Evolutionary conservation across 352 stramenopile genomes (phyloP).

Genomic region (Pythium brassicae): DNA sequence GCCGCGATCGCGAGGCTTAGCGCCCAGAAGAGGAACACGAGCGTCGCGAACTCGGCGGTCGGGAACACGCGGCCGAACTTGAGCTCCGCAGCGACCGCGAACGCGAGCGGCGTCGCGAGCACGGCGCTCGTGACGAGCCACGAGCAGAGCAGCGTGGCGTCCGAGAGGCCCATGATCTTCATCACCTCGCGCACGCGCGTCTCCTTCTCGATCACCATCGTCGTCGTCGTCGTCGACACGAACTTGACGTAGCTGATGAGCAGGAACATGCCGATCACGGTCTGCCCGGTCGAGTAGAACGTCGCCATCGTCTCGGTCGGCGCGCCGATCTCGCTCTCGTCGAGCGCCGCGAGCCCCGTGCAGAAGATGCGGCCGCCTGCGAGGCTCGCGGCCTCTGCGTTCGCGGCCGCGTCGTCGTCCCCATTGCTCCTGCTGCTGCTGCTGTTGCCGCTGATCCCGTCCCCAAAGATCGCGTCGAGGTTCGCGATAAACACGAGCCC

Average conservation of each 20-base stretch:
- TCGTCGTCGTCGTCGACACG: slow-evolving; percentile 54
- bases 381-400: slow-evolving; percentile 15
- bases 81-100: slow-evolving; percentile 42
- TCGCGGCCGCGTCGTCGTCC: not conserved
- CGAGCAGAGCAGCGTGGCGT: slow-evolving; percentile 53
- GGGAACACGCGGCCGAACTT: slow-evolving; percentile 71
- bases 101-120: slow-evolving; percentile 43
- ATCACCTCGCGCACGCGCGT: slow-evolving; percentile 73
- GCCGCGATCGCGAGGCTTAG: slow-evolving; percentile 53
- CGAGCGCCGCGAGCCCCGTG: slow-evolving; percentile 25
- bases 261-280: slow-evolving; percentile 54
- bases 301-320: slow-evolving; percentile 40
- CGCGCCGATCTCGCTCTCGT: slow-evolving; percentile 25
- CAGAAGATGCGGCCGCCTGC: slow-evolving; percentile 24
- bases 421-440: slow-evolving; percentile 7
- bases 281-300: slow-evolving; percentile 65
- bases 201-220: slow-evolving; percentile 83
- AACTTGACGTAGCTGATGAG: slow-evolving; percentile 59
- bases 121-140: slow-evolving; percentile 51
- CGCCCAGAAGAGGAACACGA: slow-evolving; percentile 65
- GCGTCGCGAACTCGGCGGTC: slow-evolving; percentile 44
- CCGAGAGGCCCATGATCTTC: slow-evolving; percentile 81
- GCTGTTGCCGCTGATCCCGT: slow-evolving; percentile 11
- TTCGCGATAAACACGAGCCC: slow-evolving; percentile 62
- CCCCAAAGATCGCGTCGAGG: slow-evolving; percentile 39